Conservation (phyloP, 768 basidiomycete species). For the Xerocomus potaroensis region DNA sequence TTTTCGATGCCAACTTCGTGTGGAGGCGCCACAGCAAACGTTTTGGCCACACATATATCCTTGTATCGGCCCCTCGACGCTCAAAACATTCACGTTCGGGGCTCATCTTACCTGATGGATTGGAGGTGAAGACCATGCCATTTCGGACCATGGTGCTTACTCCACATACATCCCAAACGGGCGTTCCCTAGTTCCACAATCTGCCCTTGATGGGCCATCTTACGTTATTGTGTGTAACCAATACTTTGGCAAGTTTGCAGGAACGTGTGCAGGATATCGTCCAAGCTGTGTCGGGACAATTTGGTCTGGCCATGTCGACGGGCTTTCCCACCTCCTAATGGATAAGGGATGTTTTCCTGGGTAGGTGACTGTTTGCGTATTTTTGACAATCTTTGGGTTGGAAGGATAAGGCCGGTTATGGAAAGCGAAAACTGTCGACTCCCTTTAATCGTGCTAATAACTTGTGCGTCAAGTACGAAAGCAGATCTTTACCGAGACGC, state of each 20-base stretch:
- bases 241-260: constrained; percentile 3
- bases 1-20: constrained; percentile 1
- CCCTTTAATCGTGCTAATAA: background rate
- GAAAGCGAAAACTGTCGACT: background rate
- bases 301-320: too few relatives aligned
- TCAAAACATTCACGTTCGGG: background rate
- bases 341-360: background rate
- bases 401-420: background rate
- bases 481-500: constrained; percentile 1
- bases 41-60: constrained; percentile 1
- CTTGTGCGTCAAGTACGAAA: background rate
- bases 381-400: background rate
- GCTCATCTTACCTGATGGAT: background rate
- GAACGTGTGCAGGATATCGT: background rate
- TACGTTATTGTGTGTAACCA: constrained; percentile 13
- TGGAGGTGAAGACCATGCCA: too few relatives aligned
- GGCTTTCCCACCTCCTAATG: too few relatives aligned
- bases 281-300: background rate
- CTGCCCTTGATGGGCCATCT: constrained; percentile 1
- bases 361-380: background rate
- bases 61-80: background rate
- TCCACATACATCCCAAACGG: background rate
- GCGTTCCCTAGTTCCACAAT: background rate
- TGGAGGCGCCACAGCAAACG: background rate
- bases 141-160: background rate